These are phyloP conservation scores for Solanum sparsipilum DNA, from an alignment of 257 asterid species.

Conservation along the genomic window DNA sequence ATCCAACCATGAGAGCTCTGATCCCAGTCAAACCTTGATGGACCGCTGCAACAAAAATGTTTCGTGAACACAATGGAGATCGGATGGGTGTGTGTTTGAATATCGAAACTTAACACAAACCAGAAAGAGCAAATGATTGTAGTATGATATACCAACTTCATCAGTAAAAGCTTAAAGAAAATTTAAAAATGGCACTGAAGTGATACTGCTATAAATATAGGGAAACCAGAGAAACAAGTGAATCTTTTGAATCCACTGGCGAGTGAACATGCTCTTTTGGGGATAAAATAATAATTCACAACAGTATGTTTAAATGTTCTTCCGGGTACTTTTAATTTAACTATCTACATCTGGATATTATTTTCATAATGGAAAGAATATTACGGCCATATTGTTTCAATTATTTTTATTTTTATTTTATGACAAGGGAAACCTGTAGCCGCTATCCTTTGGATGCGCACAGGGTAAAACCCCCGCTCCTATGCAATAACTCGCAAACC, in stretches of 20 bases:
- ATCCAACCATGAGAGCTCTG: conserved; percentile 52
- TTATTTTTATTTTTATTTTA: no score
- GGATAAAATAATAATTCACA: neutral
- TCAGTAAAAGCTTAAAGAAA: neutral
- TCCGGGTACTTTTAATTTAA: neutral
- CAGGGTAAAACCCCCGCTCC: no score
- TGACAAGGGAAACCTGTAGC: no score
- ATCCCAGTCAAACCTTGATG: conserved; percentile 91
- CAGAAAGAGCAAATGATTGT: neutral
- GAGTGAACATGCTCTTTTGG: neutral
- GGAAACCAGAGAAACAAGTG: neutral
- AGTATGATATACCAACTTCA: neutral
- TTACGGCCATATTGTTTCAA: neutral
- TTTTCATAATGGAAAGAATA: neutral
- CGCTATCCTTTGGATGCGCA: no score
- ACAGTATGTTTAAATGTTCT: neutral
- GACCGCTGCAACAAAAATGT: conserved; percentile 53
- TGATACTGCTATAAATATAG: neutral
- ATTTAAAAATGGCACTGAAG: neutral
- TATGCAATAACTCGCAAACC: no score
- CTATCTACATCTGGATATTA: neutral
- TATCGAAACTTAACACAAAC: neutral
- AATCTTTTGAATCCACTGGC: neutral
- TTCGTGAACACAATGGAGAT: neutral
- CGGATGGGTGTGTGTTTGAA: neutral